Conservation (phyloP, 140 eudicot species). For the Anethum foeniculum region DNA sequence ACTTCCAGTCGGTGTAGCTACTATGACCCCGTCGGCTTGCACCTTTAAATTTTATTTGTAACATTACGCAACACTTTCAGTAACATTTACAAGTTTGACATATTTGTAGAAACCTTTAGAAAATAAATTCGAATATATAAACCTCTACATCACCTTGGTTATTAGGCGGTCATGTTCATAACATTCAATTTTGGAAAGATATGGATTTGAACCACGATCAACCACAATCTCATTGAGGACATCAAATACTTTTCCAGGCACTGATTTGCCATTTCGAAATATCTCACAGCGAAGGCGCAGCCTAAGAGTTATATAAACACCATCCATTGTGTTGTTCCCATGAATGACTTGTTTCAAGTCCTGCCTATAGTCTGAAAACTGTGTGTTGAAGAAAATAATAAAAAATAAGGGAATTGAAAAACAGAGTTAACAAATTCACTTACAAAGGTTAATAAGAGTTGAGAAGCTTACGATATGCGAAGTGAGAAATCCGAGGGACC, state of each 20-base stretch:
- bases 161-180: constrained; percentile 95
- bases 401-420: not conserved
- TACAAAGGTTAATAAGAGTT: constrained; percentile 10
- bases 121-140: not conserved
- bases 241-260: constrained; percentile 95
- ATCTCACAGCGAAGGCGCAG: constrained; percentile 97
- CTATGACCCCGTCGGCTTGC: constrained; percentile 98
- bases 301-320: constrained; percentile 90
- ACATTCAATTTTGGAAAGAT: constrained; percentile 94
- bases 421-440: not conserved
- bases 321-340: constrained; percentile 84
- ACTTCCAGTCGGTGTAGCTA: constrained; percentile 99
- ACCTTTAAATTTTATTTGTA: constrained; percentile 34
- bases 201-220: constrained; percentile 98
- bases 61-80: not conserved
- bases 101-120: not conserved
- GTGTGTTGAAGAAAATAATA: constrained; percentile 20
- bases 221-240: constrained; percentile 93
- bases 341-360: constrained; percentile 81
- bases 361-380: constrained; percentile 81
- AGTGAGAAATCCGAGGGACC: constrained; percentile 98
- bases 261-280: constrained; percentile 69
- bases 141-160: constrained; percentile 57
- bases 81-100: not conserved
- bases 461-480: constrained; percentile 69